Percentiles rank a stretch among this genome's conserved stretches.
Conservation (phyloP, 805 yeast genomes). For the Zygoascus bituminiphila region DNA sequence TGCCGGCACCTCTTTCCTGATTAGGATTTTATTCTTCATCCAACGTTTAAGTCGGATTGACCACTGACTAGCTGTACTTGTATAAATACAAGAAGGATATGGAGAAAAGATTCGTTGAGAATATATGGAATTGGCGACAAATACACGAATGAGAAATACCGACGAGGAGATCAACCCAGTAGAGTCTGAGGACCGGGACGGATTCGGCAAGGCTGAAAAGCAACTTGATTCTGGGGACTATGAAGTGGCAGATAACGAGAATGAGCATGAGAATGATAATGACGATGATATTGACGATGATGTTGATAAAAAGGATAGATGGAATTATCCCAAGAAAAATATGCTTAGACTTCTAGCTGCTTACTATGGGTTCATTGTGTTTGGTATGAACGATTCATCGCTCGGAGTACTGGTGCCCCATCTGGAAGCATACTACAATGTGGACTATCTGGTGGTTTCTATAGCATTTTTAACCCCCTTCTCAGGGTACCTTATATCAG, state of each 20-base stretch:
- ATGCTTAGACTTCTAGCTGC: slow-evolving; percentile 11
- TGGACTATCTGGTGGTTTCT: slow-evolving; percentile 42
- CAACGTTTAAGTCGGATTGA: too few relatives aligned
- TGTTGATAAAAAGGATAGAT: background rate
- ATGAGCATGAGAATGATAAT: background rate
- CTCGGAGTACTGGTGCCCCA: slow-evolving; percentile 52
- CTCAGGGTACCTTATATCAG: slow-evolving; percentile 47
- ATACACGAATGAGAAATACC: too few relatives aligned
- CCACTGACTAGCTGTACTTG: too few relatives aligned
- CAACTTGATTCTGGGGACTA: background rate
- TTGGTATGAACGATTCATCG: slow-evolving; percentile 54
- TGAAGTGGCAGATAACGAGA: background rate
- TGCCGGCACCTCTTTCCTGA: too few relatives aligned
- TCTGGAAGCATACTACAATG: slow-evolving; percentile 38
- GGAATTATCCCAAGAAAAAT: slow-evolving; percentile 13
- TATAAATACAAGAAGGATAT: too few relatives aligned
- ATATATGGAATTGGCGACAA: too few relatives aligned
- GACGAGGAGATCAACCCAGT: too few relatives aligned
- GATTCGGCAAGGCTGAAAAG: background rate
- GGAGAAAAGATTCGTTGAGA: too few relatives aligned
- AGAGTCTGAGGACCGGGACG: background rate
- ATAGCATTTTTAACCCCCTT: slow-evolving; percentile 44
- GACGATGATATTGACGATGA: background rate
- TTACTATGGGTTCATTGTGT: slow-evolving; percentile 31
- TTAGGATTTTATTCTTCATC: too few relatives aligned